Evolutionary conservation across 148 eudicot species (phyloP), one percentile per base, ranked within the genome.

Genomic region (Euryodendron excelsum): DNA sequence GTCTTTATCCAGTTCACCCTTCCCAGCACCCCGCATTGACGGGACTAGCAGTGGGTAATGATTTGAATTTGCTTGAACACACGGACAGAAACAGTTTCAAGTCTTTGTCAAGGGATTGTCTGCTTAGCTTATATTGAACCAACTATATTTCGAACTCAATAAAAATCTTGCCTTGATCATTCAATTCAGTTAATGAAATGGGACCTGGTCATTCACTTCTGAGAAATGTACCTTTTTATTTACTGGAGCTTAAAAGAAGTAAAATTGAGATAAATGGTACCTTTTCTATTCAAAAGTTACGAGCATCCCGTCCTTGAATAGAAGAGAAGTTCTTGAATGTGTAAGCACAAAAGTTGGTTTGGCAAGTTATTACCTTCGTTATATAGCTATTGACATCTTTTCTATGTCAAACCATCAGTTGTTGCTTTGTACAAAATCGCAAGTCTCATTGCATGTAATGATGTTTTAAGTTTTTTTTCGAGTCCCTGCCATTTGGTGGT

Each of bases 401-500:
- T n/a, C n/a, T n/a, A n/a, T n/a, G n/a, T n/a, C n/a, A n/a, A n/a
- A n/a, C n/a, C n/a, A n/a, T n/a, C n/a, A n/a, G n/a, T 34, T 73
- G 28, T 73, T 73, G 55, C 47, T 76, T 1, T 39, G n/a, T 37
- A 28, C n/a, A 11, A 25, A 6, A 52, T 5, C 37, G 14, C 33
- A 34, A 67, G 58, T 71, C 39, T 27, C 55, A 44, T 74, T 64
- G 62, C 50, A 70, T 20, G 28, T 59, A 14, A 28, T 63, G 36
- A 37, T 53, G 55, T 52, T 76, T 8, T 33, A 31, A 41, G 34
- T 80, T 73, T 47, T 65, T 56, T n/a, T n/a, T n/a, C 60, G 88
- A 96, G 99, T 96, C 99, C 55, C 85, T 96, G 82, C 99, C 99
- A 60, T 96, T 96, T 83, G 99, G 99, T 0, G 99, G 99, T 69